Evolutionary conservation across 192 early-diverging fungal genomes (phyloP), one percentile per base, ranked within the genome.

Genomic region (Tieghemiomyces parasiticus): DNA sequence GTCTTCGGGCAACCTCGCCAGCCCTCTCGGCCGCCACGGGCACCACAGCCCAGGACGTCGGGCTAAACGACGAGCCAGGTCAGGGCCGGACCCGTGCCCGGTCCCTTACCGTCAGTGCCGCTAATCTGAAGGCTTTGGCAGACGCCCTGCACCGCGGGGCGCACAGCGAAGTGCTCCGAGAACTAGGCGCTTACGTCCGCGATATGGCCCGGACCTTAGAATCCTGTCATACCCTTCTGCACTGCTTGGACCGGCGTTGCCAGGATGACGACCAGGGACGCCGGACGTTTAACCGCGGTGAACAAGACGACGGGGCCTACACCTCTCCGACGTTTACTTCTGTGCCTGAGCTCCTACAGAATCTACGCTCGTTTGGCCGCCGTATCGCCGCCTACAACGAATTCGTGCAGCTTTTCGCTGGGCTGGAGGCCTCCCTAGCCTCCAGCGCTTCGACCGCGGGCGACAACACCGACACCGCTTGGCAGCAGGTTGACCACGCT

Each of bases 151-250:
- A 25, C 12, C 55, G 55, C 3, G 55, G 35, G 20, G 55, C 34
- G 22, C 55, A 58, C 55, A 2, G 35, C 22, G 35, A 19, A 20
- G 35, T 31, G 34, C n/a, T 58, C 20, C 28, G 35, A 13, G 32
- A 58, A 35, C 19, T 58, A 4, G 16, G 30, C 1, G 32, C 32
- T 0, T 35, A 38, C 26, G 22, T 35, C 22, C 32, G 35, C 10
- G 33, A 31, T 10, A 8, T 58, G 32, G 33, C n/a, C 33, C 33
- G 32, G 19, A 58, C 55, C 13, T 34, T 34, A 10, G 55, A 58
- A 9, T 30, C 55, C 22, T 58, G 55, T 22, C 55, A 58, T 6
- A 35, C 55, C 6, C 19, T 58, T 16, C 24, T 58, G 33, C 55
- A 58, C 8, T 35, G 33, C n/a, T 28, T 58, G 35, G 24, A 38